Evolutionary conservation across 176 grass and related monocot species (phyloP).

Genomic region (Carex myosuroides): DNA sequence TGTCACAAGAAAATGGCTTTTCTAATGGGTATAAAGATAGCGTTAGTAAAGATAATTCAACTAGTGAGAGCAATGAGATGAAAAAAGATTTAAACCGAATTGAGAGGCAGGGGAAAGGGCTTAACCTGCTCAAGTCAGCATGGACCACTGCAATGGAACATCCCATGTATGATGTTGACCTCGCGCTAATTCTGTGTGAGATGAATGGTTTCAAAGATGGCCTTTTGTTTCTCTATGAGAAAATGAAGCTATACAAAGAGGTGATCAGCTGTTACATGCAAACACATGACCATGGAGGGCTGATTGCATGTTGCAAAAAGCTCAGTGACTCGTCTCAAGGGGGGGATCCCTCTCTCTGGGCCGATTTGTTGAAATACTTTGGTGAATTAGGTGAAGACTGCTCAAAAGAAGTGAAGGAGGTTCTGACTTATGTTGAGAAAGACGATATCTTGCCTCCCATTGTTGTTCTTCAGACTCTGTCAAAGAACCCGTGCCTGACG

Average conservation of each 20-base stretch:
- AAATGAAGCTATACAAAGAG: constrained; percentile 90
- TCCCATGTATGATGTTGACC: constrained; percentile 81
- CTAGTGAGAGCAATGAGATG: constrained; percentile 29
- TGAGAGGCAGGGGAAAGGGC: constrained; percentile 72
- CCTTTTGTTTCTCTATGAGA: constrained; percentile 88
- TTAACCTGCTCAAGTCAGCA: constrained; percentile 69
- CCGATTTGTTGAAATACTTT: constrained; percentile 94
- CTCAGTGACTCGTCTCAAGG: constrained; percentile 81
- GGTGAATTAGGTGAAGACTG: constrained; percentile 86
- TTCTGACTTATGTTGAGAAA: constrained; percentile 84
- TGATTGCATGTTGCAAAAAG: constrained; percentile 95
- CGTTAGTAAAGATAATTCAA: constrained; percentile 41
- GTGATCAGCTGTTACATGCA: constrained; percentile 98
- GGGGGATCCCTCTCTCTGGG: constrained; percentile 83
- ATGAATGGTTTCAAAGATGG: constrained; percentile 85
- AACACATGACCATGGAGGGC: constrained; percentile 80
- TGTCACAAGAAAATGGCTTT: constrained; percentile 59
- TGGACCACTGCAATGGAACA: constrained; percentile 85
- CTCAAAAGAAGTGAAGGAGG: constrained; percentile 94
- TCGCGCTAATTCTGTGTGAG: constrained; percentile 87
- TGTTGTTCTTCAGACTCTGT: constrained; percentile 79
- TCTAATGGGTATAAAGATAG: constrained; percentile 35
- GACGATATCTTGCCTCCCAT: constrained; percentile 90
- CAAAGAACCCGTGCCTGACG: constrained; percentile 73
- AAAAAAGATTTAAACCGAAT: constrained; percentile 40